Conservation (phyloP, 2,329 filamentous ascomycete species). For the Diaporthe sp. region DNA sequence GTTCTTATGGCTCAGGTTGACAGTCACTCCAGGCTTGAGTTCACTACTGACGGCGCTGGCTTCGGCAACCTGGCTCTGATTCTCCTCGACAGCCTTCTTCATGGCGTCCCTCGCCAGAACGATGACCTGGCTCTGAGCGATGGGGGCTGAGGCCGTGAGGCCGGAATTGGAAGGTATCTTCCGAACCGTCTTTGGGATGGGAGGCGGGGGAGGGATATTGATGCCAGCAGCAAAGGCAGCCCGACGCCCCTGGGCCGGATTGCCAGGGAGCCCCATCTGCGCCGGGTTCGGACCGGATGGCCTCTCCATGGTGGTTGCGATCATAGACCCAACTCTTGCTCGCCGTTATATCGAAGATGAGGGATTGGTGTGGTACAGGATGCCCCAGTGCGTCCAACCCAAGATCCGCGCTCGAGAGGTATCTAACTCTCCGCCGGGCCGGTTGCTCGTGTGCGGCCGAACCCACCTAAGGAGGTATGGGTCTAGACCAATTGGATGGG, state of each 20-base stretch:
- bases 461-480: conserved; percentile 22
- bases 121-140: conserved; percentile 75
- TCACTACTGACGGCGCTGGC: conserved; percentile 71
- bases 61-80: conserved; percentile 73
- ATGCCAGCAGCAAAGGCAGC: conserved; percentile 49
- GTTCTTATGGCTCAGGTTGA: conserved; percentile 82
- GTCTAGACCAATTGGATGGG: conserved; percentile 38
- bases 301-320: conserved; percentile 44
- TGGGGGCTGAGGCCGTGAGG: conserved; percentile 64
- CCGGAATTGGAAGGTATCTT: conserved; percentile 62
- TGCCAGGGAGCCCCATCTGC: conserved; percentile 53
- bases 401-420: conserved; percentile 20
- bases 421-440: neutral
- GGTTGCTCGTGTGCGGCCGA: conserved; percentile 20
- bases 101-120: conserved; percentile 76
- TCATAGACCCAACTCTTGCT: conserved; percentile 35
- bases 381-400: conserved; percentile 22
- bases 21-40: conserved; percentile 79
- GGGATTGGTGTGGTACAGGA: conserved; percentile 10
- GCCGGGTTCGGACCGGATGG: conserved; percentile 43
- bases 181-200: conserved; percentile 61
- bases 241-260: conserved; percentile 53
- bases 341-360: conserved; percentile 13
- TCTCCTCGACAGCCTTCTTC: conserved; percentile 75
- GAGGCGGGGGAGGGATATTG: conserved; percentile 59